These are phyloP conservation scores for Tylopilus intermedius DNA, from an alignment of 768 basidiomycete genomes.

Conservation along the genomic window DNA sequence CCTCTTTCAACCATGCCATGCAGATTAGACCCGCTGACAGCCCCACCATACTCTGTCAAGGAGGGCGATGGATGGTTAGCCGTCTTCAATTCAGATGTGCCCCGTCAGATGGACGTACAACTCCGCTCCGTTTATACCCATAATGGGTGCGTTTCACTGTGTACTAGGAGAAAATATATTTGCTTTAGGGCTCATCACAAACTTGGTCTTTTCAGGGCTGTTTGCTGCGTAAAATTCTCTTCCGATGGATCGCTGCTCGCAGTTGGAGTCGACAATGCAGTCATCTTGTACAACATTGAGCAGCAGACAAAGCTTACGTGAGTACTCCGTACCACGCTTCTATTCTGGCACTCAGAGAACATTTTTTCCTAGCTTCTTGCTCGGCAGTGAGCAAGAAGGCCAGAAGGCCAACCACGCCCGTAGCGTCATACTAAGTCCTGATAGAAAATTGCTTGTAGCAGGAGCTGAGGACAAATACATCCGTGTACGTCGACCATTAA, in stretches of 20 bases:
- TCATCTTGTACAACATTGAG: conserved; percentile 27
- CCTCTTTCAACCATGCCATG: conserved; percentile 17
- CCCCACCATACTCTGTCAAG: conserved; percentile 32
- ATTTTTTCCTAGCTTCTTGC: conserved; percentile 20
- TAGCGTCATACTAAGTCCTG: conserved; percentile 30
- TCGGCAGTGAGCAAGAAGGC: conserved; percentile 22
- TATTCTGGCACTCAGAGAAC: background rate
- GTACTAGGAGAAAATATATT: background rate
- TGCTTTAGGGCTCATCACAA: conserved; percentile 9
- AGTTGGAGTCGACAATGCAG: conserved; percentile 29
- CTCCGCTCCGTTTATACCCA: conserved; percentile 72
- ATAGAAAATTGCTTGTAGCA: conserved; percentile 28
- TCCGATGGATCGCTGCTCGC: conserved; percentile 29
- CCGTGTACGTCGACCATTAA: conserved; percentile 21
- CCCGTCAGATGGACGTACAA: conserved; percentile 47
- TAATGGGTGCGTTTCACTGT: conserved; percentile 57
- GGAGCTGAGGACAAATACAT: conserved; percentile 33
- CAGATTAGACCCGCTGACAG: conserved; percentile 26
- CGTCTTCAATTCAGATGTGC: conserved; percentile 46
- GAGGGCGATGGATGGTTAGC: conserved; percentile 52
- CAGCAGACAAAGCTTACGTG: conserved; percentile 28
- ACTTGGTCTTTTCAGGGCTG: conserved; percentile 16
- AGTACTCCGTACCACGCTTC: background rate
- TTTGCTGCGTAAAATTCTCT: conserved; percentile 32
- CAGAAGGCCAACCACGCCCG: conserved; percentile 28